Percentiles rank a stretch among this genome's conserved stretches.
These are phyloP conservation scores for Gentiana macrophylla DNA, from an alignment of 257 asterid species.

Conservation along the genomic window DNA sequence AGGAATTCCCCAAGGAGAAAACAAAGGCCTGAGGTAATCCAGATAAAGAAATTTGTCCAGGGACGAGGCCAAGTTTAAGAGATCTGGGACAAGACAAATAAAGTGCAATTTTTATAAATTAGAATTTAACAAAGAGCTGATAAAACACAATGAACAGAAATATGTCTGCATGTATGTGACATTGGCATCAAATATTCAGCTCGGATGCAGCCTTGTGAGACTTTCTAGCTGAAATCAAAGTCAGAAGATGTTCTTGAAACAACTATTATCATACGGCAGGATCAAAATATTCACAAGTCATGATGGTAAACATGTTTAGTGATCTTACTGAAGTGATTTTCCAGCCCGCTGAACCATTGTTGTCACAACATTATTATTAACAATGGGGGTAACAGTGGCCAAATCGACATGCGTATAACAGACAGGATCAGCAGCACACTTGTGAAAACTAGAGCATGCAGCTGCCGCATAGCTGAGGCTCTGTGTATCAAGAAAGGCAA, in stretches of 20 bases:
- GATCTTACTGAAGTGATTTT: constrained; percentile 43
- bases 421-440: constrained; percentile 70
- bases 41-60: constrained; percentile 33
- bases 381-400: constrained; percentile 45
- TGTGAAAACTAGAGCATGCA: constrained; percentile 60
- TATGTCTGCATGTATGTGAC: background rate
- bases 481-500: constrained; percentile 64
- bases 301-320: background rate
- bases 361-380: constrained; percentile 60
- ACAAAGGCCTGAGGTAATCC: constrained; percentile 35
- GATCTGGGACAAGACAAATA: constrained; percentile 34
- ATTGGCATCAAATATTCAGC: background rate
- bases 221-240: too few relatives aligned
- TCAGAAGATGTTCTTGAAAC: background rate
- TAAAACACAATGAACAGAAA: background rate
- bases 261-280: background rate
- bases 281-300: background rate
- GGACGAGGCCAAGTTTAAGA: constrained; percentile 66
- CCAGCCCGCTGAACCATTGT: constrained; percentile 85
- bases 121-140: too few relatives aligned
- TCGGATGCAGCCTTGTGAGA: too few relatives aligned
- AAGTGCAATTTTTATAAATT: background rate
- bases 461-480: constrained; percentile 75
- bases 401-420: constrained; percentile 73
- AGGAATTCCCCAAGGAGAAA: constrained; percentile 43